These are phyloP conservation scores for Podospora sp. DNA, from an alignment of 495 filamentous ascomycete species.

Conservation along the genomic window DNA sequence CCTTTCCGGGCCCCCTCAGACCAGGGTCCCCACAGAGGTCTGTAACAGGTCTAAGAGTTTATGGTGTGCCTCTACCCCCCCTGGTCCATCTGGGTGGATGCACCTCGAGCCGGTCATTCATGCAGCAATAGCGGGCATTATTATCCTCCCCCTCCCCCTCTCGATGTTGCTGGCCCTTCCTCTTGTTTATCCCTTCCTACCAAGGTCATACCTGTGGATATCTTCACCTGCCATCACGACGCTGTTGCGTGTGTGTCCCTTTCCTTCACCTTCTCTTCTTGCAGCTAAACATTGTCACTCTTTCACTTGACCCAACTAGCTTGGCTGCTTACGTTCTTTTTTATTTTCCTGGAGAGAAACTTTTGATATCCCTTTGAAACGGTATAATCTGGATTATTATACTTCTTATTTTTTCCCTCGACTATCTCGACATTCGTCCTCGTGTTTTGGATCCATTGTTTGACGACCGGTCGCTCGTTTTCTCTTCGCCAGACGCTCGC, in stretches of 20 bases:
- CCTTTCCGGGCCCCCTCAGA: constrained; percentile 28
- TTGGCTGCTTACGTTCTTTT: constrained; percentile 61
- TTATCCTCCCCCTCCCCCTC: constrained; percentile 41
- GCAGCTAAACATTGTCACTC: constrained; percentile 57
- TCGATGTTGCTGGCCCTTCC: constrained; percentile 34
- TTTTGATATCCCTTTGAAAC: constrained; percentile 42
- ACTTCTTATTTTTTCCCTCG: constrained; percentile 28
- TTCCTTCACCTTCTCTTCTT: constrained; percentile 48
- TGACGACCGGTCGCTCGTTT: constrained; percentile 31
- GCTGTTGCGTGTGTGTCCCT: constrained; percentile 51
- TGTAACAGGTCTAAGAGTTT: constrained; percentile 43
- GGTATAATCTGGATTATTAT: constrained; percentile 50
- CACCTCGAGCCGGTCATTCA: constrained; percentile 38
- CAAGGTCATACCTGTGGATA: constrained; percentile 45
- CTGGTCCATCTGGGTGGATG: constrained; percentile 39
- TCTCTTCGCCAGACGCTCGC: constrained; percentile 11
- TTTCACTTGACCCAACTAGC: constrained; percentile 60
- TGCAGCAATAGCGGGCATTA: constrained; percentile 42
- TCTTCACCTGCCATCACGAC: constrained; percentile 44
- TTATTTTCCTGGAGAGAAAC: constrained; percentile 36
- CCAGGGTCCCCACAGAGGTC: constrained; percentile 38
- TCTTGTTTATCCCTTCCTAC: constrained; percentile 45
- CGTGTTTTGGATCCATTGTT: constrained; percentile 25
- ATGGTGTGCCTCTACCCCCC: constrained; percentile 33
- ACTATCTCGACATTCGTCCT: constrained; percentile 29